Percentiles rank a stretch among this genome's conserved stretches.
Conservation (phyloP, 805 yeast species). For the Hanseniaspora osmophila region DNA sequence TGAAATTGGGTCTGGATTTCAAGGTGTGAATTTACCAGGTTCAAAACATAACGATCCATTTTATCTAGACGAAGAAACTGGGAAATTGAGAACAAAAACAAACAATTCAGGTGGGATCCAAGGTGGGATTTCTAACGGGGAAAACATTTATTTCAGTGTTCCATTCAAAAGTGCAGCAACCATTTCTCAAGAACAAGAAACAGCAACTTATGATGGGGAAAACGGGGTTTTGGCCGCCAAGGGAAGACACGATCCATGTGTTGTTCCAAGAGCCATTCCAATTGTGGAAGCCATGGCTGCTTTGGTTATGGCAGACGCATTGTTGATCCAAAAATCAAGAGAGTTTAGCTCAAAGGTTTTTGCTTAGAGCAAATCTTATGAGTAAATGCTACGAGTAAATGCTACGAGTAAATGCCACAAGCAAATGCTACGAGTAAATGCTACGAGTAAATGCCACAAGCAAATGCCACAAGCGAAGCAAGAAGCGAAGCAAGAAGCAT, state of each 20-base stretch:
- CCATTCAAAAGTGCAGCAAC: slow-evolving; percentile 98
- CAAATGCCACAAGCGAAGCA: no score
- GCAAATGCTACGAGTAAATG: no score
- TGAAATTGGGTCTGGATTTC: slow-evolving; percentile 93
- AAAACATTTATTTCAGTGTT: slow-evolving; percentile 81
- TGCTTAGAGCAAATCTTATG: no score
- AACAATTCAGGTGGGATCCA: slow-evolving; percentile 95
- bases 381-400: no score
- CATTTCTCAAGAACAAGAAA: slow-evolving; percentile 80
- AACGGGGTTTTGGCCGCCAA: slow-evolving; percentile 83
- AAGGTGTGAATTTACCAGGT: slow-evolving; percentile 81
- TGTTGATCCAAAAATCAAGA: slow-evolving; percentile 76
- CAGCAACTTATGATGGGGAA: slow-evolving; percentile 79
- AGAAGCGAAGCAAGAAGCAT: no score
- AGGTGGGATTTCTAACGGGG: slow-evolving; percentile 97
- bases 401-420: no score
- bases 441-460: no score
- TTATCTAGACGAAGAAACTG: slow-evolving; percentile 40
- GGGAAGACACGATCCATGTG: slow-evolving; percentile 98
- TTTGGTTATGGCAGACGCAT: slow-evolving; percentile 76
- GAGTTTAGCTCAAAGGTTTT: slow-evolving; percentile 30
- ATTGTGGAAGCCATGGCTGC: slow-evolving; percentile 98
- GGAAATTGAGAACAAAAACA: slow-evolving; percentile 68
- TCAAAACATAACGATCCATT: slow-evolving; percentile 90
- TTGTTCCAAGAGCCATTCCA: slow-evolving; percentile 96